These are phyloP conservation scores for Podaxis rugospora DNA, from an alignment of 768 basidiomycete species.

Conservation along the genomic window DNA sequence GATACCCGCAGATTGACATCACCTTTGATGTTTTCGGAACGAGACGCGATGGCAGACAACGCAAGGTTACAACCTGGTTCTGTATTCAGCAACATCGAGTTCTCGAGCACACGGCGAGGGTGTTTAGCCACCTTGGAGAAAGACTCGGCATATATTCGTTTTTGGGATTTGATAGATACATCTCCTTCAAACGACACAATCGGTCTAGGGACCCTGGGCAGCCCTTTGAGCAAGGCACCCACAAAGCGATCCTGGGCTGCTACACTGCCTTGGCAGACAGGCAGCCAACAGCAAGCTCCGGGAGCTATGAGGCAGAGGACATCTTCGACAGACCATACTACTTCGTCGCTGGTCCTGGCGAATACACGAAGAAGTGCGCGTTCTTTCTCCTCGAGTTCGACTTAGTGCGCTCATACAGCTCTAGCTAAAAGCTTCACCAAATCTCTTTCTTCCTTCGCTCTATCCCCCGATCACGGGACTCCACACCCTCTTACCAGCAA, in stretches of 20 bases:
- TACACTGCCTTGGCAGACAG: conserved; percentile 53
- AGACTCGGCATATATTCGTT: conserved; percentile 62
- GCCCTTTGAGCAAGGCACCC: conserved; percentile 32
- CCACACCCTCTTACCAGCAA: conserved; percentile 48
- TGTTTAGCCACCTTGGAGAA: conserved; percentile 64
- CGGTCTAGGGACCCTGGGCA: conserved; percentile 7
- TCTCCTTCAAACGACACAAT: conserved; percentile 19
- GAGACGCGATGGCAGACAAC: conserved; percentile 71
- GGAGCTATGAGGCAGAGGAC: conserved; percentile 8
- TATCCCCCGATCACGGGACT: conserved; percentile 46
- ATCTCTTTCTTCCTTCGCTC: conserved; percentile 63
- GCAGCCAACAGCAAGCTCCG: conserved; percentile 15
- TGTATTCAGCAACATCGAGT: conserved; percentile 54
- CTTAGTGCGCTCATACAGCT: conserved; percentile 10
- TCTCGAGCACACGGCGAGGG: conserved; percentile 65
- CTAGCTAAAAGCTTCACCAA: conserved; percentile 63
- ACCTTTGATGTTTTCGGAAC: conserved; percentile 70
- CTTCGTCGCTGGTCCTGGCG: conserved; percentile 43
- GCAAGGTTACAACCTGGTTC: conserved; percentile 37
- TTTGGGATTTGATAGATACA: conserved; percentile 72
- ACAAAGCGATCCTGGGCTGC: conserved; percentile 59
- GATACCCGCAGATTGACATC: conserved; percentile 61
- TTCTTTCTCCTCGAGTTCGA: conserved; percentile 2
- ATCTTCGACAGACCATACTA: conserved; percentile 9
- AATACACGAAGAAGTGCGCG: conserved; percentile 69